These are phyloP conservation scores for Stenogyne calaminthoides DNA, from an alignment of 305 asterid genomes.

Conservation along the genomic window DNA sequence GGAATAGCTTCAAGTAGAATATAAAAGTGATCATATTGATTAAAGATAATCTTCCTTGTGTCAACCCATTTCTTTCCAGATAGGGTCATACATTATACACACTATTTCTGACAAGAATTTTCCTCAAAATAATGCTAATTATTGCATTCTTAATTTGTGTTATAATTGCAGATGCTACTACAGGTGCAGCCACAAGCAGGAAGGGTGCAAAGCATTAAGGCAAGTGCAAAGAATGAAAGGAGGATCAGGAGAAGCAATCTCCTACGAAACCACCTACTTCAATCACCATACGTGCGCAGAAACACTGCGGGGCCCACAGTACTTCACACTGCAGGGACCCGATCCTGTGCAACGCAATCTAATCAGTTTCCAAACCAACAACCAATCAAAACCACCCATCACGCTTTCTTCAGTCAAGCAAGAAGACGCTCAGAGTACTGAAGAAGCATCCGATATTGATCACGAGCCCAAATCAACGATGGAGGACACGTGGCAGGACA, in stretches of 20 bases:
- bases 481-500: constrained; percentile 45
- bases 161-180: constrained; percentile 62
- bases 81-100: too few relatives aligned
- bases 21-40: too few relatives aligned
- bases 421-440: constrained; percentile 27
- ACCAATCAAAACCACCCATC: background rate
- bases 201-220: constrained; percentile 67
- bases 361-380: constrained; percentile 37
- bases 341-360: constrained; percentile 37
- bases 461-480: constrained; percentile 36
- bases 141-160: too few relatives aligned
- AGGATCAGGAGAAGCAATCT: constrained; percentile 27
- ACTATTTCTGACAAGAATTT: too few relatives aligned
- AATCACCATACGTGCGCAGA: constrained; percentile 59
- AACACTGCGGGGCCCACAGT: constrained; percentile 21
- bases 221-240: constrained; percentile 62
- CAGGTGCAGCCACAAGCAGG: constrained; percentile 71
- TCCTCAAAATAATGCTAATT: too few relatives aligned
- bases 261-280: constrained; percentile 63
- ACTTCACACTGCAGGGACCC: constrained; percentile 24
- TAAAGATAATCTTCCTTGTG: too few relatives aligned
- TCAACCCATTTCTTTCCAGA: too few relatives aligned
- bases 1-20: too few relatives aligned
- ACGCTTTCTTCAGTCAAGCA: constrained; percentile 14
- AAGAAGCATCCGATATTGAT: constrained; percentile 20